Conservation (phyloP, 1,284 basidiomycete genomes). For the Ustilago sp. region DNA sequence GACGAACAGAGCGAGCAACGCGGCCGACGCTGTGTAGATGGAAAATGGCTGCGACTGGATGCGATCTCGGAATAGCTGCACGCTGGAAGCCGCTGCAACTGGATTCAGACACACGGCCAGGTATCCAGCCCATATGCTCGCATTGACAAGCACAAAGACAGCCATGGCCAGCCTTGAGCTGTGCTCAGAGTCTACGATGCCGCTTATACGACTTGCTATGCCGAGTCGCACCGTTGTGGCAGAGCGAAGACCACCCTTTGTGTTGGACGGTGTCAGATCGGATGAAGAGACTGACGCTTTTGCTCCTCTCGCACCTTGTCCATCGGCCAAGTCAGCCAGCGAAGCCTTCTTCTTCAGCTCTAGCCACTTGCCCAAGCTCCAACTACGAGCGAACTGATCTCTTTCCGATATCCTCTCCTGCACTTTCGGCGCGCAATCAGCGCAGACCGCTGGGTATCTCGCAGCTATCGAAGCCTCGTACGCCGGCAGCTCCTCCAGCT, state of each 20-base stretch:
- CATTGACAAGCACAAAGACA: slow-evolving; percentile 14
- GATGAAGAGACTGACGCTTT: not conserved
- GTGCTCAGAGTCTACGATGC: not conserved
- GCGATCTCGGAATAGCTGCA: not conserved
- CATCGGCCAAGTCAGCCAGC: not conserved
- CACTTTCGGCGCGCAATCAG: slow-evolving; percentile 39
- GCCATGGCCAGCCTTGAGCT: slow-evolving; percentile 6
- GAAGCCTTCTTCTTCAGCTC: slow-evolving; percentile 36
- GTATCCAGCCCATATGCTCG: slow-evolving; percentile 15
- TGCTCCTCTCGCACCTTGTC: not conserved
- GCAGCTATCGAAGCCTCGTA: slow-evolving; percentile 54
- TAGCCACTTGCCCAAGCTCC: slow-evolving; percentile 52
- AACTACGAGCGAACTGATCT: slow-evolving; percentile 47
- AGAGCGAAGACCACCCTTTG: no score
- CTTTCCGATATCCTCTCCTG: slow-evolving; percentile 34
- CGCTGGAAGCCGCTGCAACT: not conserved
- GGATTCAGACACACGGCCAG: slow-evolving; percentile 5
- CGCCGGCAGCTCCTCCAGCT: slow-evolving; percentile 31
- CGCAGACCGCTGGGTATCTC: slow-evolving; percentile 57
- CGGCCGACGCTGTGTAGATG: not conserved
- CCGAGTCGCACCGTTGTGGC: not conserved
- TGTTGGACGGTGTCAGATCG: no score
- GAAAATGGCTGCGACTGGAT: slow-evolving; percentile 4
- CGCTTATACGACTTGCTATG: not conserved
- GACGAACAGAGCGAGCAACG: not conserved